phyloP scores from a whole-genome alignment of 2,329 filamentous ascomycete genomes.

The Epichloe sibirici region DNA sequence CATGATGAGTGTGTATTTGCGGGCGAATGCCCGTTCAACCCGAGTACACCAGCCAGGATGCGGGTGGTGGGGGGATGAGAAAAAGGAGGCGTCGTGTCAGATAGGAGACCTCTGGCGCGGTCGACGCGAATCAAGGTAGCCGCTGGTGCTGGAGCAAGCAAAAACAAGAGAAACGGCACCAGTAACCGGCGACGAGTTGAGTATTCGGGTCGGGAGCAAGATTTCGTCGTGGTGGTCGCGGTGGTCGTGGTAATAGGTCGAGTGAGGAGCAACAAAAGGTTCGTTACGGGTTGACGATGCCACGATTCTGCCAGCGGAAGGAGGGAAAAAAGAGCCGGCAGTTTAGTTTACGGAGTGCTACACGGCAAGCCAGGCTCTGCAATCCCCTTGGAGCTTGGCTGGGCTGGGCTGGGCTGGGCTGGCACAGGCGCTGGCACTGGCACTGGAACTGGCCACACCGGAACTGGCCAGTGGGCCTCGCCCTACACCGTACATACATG shows the following conservation, averaged over 20 bases:
- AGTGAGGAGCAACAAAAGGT: neutral
- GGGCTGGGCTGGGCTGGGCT: neutral
- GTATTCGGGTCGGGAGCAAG: neutral
- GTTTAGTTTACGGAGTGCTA: neutral
- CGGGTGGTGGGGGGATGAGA: constrained; percentile 6
- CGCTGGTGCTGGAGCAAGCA: neutral
- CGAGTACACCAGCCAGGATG: constrained; percentile 25
- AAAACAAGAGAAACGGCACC: neutral
- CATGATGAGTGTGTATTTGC: constrained; percentile 23
- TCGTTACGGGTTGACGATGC: neutral
- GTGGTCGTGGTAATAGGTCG: neutral
- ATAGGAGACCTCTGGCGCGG: constrained; percentile 2
- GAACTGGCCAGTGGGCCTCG: neutral
- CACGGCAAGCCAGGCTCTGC: neutral
- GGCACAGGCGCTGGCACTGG: neutral
- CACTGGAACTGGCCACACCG: neutral
- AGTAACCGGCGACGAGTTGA: neutral
- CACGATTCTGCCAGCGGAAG: neutral
- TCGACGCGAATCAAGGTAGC: constrained; percentile 2
- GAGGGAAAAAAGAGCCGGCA: neutral
- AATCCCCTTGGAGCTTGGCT: neutral
- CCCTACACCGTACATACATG: neutral
- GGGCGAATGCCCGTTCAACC: constrained; percentile 28
- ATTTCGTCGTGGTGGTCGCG: neutral
- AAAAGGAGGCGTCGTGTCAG: neutral